Conservation (phyloP, 176 grass and related monocot genomes). For the Juncus inflexus region DNA sequence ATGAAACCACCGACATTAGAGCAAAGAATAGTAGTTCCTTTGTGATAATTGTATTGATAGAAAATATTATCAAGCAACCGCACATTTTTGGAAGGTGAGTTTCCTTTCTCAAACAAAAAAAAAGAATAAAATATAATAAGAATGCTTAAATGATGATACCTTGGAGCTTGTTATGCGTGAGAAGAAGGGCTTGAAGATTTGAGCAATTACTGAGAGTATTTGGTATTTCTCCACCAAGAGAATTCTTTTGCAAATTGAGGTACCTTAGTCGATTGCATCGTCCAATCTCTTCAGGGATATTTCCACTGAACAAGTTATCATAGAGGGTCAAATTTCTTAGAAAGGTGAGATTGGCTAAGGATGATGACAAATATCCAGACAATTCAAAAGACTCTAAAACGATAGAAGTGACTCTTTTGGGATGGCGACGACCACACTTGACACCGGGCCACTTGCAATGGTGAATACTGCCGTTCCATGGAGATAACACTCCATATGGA, state of each 20-base stretch:
- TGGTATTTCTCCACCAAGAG: slow-evolving; percentile 28
- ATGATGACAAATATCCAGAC: slow-evolving; percentile 21
- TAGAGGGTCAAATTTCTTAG: slow-evolving; percentile 4
- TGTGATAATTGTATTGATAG: background rate
- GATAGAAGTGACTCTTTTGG: slow-evolving; percentile 25
- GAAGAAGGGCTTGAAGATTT: background rate
- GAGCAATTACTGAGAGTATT: slow-evolving; percentile 2
- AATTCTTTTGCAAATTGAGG: slow-evolving; percentile 6
- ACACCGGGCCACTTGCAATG: slow-evolving; percentile 40
- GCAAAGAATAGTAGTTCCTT: background rate
- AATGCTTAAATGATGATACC: background rate
- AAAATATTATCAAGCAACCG: background rate
- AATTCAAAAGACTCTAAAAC: background rate
- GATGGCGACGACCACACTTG: slow-evolving; percentile 21
- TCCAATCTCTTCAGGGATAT: slow-evolving; percentile 1
- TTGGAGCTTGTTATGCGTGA: slow-evolving; percentile 13
- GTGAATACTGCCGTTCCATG: slow-evolving; percentile 35
- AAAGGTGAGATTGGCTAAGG: slow-evolving; percentile 37
- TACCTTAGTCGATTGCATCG: background rate
- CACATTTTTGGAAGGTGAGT: background rate
- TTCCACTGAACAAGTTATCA: slow-evolving; percentile 1
- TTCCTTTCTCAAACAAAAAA: too few relatives aligned
- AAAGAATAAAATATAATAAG: background rate
- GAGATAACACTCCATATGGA: slow-evolving; percentile 13
- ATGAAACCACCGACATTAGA: background rate